A percentile compares a stretch with the other conserved stretches of the same genome.
These are phyloP conservation scores for Chenopodium suecicum DNA, from an alignment of 148 eudicot genomes.

Conservation along the genomic window DNA sequence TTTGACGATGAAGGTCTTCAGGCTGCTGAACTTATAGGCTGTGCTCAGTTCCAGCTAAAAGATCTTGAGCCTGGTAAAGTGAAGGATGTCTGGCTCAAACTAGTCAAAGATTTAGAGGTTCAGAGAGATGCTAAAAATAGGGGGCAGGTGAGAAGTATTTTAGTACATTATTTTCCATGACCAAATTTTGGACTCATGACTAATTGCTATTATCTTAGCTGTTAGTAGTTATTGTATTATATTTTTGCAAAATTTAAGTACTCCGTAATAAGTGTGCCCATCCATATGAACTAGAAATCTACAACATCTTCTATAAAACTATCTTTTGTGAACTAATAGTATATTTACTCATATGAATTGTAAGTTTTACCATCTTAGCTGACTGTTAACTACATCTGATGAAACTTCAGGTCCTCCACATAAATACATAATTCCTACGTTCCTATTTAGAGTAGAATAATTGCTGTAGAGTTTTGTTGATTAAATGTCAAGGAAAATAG, in stretches of 20 bases:
- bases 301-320: too few species aligned
- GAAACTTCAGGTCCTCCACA: too few species aligned
- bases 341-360: too few species aligned
- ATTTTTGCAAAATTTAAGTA: neutral
- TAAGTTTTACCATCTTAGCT: too few species aligned
- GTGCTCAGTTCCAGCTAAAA: slow-evolving; percentile 68
- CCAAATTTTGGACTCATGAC: neutral
- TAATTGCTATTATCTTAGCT: neutral
- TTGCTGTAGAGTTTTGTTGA: too few species aligned
- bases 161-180: neutral
- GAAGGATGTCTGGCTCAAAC: slow-evolving; percentile 87
- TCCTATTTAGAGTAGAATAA: too few species aligned
- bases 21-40: slow-evolving; percentile 81
- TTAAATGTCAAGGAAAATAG: too few species aligned
- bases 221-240: neutral
- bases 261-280: too few species aligned
- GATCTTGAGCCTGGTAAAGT: slow-evolving; percentile 96
- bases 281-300: too few species aligned
- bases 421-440: too few species aligned
- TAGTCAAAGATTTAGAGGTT: slow-evolving; percentile 90
- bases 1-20: slow-evolving; percentile 96
- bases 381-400: too few species aligned
- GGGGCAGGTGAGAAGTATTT: slow-evolving; percentile 67
- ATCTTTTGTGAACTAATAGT: too few species aligned
- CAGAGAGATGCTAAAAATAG: slow-evolving; percentile 90